phyloP scores from a whole-genome alignment of 2,329 filamentous ascomycete genomes.

The Aspergillus sp. region DNA sequence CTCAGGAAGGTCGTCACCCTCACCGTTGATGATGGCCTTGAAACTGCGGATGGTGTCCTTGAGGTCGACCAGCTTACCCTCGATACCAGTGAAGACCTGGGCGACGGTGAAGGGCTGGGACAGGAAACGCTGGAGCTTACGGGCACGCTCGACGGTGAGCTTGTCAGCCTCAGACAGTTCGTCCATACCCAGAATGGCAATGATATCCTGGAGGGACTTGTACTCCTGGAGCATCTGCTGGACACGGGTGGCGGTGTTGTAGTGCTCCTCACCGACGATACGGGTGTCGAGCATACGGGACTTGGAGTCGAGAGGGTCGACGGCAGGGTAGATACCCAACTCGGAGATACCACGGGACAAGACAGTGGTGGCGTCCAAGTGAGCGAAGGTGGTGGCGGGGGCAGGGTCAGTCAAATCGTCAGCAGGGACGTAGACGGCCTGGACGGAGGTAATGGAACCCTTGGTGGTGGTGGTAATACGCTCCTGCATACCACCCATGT shows the following conservation, averaged over 20 bases:
- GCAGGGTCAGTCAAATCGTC: constrained; percentile 99
- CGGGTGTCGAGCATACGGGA: constrained; percentile 99
- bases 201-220: constrained; percentile 99
- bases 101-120: constrained; percentile 96
- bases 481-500: constrained; percentile 99
- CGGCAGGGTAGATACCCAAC: constrained; percentile 99
- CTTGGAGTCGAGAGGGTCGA: constrained; percentile 99
- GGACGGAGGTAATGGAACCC: constrained; percentile 99
- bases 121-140: constrained; percentile 99
- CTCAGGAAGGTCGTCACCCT: constrained; percentile 94
- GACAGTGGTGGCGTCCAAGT: constrained; percentile 99
- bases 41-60: constrained; percentile 98
- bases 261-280: constrained; percentile 98
- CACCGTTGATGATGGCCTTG: constrained; percentile 94
- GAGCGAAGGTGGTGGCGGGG: constrained; percentile 98
- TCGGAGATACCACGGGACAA: constrained; percentile 99
- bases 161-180: constrained; percentile 99
- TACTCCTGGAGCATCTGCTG: constrained; percentile 99
- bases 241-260: constrained; percentile 88
- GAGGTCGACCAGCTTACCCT: constrained; percentile 94
- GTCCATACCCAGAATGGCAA: constrained; percentile 99
- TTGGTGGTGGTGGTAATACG: constrained; percentile 99
- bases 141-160: constrained; percentile 99
- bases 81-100: constrained; percentile 73
- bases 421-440: constrained; percentile 99